Base-by-base conservation (phyloP, 202 grass and related monocot species). In the Sporobolus alterniflorus region DNA sequence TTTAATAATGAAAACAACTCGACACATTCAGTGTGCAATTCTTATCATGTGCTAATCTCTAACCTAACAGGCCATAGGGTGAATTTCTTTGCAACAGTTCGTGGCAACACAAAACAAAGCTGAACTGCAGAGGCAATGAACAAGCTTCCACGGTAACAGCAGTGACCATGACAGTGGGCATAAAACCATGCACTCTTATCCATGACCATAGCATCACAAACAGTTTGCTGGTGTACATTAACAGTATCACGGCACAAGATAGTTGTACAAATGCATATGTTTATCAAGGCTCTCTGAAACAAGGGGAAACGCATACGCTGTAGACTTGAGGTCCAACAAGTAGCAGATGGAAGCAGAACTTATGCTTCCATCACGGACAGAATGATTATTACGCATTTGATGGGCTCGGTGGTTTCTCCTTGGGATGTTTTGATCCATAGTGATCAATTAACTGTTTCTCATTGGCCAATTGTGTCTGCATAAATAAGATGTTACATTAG, bases 381-480 rank as follows among this genome's bases (percentile, higher is more conserved):
- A 64, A 30, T 39, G 22, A 55, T 69, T 69, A 89, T 36, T 75
- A 31, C 18, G 67, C 41, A 33, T 42, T 71, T 18, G 91, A 92
- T 72, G 90, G 56, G 50, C 86, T 88, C 5, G 96, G 96, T 71
- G 91, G 73, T 31, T 92, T 96, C 83, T 99, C 93, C 88, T 89
- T 99, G 21, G 93, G 93, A 85, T 99, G 93, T 67, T 99, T 99
- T 1, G 96, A 99, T 39, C 73, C 82, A 69, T 96, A 99, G 81
- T 99, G 96, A 82, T 96, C 96, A 48, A 73, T 76, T 33, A 99
- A 67, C 63, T 97, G 94, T 75, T 97, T 97, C 51, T 92, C 89
- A 69, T 97, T 94, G 16, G 94, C 94, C 52, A 97, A 70, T 77
- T 99, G 96, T 73, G 77, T 69, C 93, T 96, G 70, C 71, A 77